These are phyloP conservation scores for Fusarium pseudoanthophilum DNA, from an alignment of 2,329 filamentous ascomycete genomes.

Conservation along the genomic window DNA sequence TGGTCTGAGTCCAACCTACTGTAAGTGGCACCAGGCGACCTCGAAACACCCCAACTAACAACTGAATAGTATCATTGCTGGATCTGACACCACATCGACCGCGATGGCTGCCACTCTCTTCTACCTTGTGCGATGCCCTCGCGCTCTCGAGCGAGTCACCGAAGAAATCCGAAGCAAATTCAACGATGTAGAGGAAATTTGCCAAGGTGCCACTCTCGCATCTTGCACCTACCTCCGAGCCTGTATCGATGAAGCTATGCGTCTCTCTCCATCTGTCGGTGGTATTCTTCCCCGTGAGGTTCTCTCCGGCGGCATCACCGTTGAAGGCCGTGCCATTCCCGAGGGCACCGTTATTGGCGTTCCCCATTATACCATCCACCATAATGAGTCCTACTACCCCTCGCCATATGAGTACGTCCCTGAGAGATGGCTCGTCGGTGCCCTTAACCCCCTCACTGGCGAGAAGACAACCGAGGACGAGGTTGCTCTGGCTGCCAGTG, in stretches of 20 bases:
- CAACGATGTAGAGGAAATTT: slow-evolving; percentile 63
- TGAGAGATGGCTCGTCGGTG: slow-evolving; percentile 71
- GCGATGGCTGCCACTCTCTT: slow-evolving; percentile 72
- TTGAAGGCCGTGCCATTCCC: slow-evolving; percentile 66
- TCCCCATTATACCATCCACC: slow-evolving; percentile 75
- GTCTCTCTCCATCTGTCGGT: slow-evolving; percentile 69
- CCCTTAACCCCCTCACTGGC: slow-evolving; percentile 50
- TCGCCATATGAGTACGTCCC: slow-evolving; percentile 68
- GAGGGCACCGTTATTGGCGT: slow-evolving; percentile 71
- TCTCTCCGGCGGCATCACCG: slow-evolving; percentile 62
- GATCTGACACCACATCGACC: slow-evolving; percentile 77
- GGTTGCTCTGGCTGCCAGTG: slow-evolving; percentile 67
- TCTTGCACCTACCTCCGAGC: slow-evolving; percentile 69
- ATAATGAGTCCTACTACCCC: slow-evolving; percentile 71
- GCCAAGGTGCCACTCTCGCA: slow-evolving; percentile 60
- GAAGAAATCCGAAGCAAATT: slow-evolving; percentile 66
- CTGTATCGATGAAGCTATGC: slow-evolving; percentile 74
- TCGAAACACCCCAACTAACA: slow-evolving; percentile 2
- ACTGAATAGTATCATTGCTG: slow-evolving; percentile 70
- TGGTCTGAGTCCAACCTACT: slow-evolving; percentile 78
- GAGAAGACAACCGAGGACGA: slow-evolving; percentile 60
- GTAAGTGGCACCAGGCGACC: slow-evolving; percentile 48
- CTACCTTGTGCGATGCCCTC: slow-evolving; percentile 67
- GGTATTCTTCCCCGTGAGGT: slow-evolving; percentile 70
- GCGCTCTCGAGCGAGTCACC: slow-evolving; percentile 58